Percentiles rank a stretch among this genome's conserved stretches.
Evolutionary conservation across 768 basidiomycete species (phyloP).

Genomic region (Jaapia argillacea): DNA sequence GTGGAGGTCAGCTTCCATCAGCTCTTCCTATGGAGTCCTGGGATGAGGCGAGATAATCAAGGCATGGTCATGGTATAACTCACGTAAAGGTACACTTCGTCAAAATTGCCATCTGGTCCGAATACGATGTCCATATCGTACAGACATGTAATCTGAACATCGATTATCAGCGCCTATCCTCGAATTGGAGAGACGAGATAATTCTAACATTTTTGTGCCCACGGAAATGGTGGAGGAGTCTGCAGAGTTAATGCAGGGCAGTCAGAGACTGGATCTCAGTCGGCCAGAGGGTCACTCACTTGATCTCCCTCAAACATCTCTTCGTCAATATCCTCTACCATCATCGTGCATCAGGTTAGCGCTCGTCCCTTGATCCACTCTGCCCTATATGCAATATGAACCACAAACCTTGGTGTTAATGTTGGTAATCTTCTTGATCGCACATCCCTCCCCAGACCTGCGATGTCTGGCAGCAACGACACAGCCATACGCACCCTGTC

Average conservation of each 20-base stretch:
- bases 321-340: slow-evolving; percentile 93
- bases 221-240: slow-evolving; percentile 93
- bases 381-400: too few relatives aligned
- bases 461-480: slow-evolving; percentile 82
- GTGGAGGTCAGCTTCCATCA: slow-evolving; percentile 99
- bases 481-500: slow-evolving; percentile 92
- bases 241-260: slow-evolving; percentile 21
- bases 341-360: too few relatives aligned
- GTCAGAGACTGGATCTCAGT: slow-evolving; percentile 7
- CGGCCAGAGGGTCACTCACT: slow-evolving; percentile 32
- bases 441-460: slow-evolving; percentile 78
- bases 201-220: slow-evolving; percentile 91
- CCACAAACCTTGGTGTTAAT: slow-evolving; percentile 76
- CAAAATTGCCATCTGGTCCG: slow-evolving; percentile 84
- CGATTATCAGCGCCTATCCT: slow-evolving; percentile 12
- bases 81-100: slow-evolving; percentile 92
- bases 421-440: slow-evolving; percentile 95
- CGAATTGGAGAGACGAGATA: neutral
- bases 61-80: slow-evolving; percentile 15
- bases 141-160: slow-evolving; percentile 76
- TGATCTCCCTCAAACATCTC: slow-evolving; percentile 91
- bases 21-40: slow-evolving; percentile 83
- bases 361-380: too few relatives aligned
- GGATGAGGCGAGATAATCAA: neutral
- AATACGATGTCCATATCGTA: slow-evolving; percentile 99